Evolutionary conservation across 305 asterid species (phyloP).

Genomic region (Fraxinus paxiana): DNA sequence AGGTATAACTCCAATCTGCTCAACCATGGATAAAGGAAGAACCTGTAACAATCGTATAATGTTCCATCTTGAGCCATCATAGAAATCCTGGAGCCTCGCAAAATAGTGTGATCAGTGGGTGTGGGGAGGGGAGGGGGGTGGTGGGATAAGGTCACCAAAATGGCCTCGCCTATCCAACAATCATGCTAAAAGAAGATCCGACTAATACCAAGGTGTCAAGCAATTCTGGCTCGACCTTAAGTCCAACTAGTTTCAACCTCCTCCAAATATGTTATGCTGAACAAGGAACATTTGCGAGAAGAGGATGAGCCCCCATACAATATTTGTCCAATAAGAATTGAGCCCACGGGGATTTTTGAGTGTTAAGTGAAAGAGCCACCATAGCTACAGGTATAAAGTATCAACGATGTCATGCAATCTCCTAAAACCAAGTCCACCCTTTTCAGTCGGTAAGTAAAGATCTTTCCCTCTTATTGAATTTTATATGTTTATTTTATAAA

Average conservation of each 20-base stretch:
- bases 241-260: not conserved
- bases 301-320: not conserved
- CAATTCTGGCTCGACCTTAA: not conserved
- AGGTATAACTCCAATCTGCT: not conserved
- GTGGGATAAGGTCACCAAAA: not conserved
- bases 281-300: not conserved
- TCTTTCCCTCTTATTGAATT: not conserved
- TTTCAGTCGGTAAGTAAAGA: not conserved
- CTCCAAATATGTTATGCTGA: not conserved
- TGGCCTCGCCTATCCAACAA: not conserved
- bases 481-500: not conserved
- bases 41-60: not conserved
- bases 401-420: too few relatives aligned
- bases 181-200: not conserved
- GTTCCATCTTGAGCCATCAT: not conserved
- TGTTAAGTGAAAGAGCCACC: not conserved
- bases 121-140: too few relatives aligned
- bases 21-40: not conserved
- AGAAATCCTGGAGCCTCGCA: not conserved
- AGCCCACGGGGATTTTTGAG: not conserved
- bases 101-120: not conserved
- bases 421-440: not conserved
- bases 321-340: not conserved
- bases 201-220: too few relatives aligned
- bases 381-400: not conserved